Base-by-base conservation (phyloP, 1,284 basidiomycete species). In the Blastosporella zonata region DNA sequence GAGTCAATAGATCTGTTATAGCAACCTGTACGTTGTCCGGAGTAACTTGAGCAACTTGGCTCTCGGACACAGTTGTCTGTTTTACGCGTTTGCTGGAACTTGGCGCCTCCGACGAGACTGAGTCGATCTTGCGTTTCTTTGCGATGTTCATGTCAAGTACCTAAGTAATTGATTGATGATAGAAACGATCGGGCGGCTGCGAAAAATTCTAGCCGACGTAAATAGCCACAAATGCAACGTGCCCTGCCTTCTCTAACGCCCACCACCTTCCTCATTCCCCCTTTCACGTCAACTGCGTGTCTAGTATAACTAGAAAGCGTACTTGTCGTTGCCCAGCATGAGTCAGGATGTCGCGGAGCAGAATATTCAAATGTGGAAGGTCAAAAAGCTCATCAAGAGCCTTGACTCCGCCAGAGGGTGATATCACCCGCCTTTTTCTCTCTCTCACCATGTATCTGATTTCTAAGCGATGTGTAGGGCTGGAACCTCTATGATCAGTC, bases 401-500 rank as follows among this genome's bases (percentile, higher is more conserved):
- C 83, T 97, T 71, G 90, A 96, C 66, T 76, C 85, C 43, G 92
- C 94, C 55, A 83, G 94, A 77, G 95, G 94, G 88, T 90, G 52
- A 43, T 75, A 69, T 28, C 33, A 21, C 48, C 41, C 47, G 51
- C 45, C 51, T 28, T 36, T 41, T 28, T 40, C 13, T 5, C 25
- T 13, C 27, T 29, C 22, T 36, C 39, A 17, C 23, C 27, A 36
- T 43, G 34, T 38, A 47, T 54, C 55, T 48, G 38, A 58, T 48
- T 18, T 21, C 36, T 12, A 36, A 35, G 21, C 28, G 17, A 6
- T 48, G 36, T 39, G 12, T 59, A 88, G 88, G 59, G 96, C 96
- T 57, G 96, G 96, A 59, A 99, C 96, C 50, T 97, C 93, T 62
- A 99, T 99, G 96, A 99, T 99, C 77, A 93, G 90, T 69, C 79